phyloP scores from a whole-genome alignment of 2,329 filamentous ascomycete genomes.

The Alternaria sp. region DNA sequence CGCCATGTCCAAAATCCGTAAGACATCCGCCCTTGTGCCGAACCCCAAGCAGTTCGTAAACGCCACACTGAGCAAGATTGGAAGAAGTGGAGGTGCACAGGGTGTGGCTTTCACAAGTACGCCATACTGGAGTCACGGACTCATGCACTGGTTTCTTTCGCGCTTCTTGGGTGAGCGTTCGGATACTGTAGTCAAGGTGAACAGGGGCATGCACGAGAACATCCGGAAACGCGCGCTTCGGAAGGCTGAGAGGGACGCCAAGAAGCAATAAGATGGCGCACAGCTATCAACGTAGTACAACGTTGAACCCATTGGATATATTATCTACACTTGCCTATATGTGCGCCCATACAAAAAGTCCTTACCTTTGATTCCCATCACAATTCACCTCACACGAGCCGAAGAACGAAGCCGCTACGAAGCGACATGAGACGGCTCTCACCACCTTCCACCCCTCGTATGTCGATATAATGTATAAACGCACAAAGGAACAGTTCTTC shows the following conservation, averaged over 20 bases:
- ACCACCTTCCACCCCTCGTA: background rate
- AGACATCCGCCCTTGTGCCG: constrained; percentile 79
- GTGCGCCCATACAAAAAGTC: background rate
- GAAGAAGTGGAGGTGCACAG: constrained; percentile 78
- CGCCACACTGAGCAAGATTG: constrained; percentile 80
- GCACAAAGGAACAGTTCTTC: background rate
- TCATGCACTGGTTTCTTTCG: constrained; percentile 84
- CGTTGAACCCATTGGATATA: background rate
- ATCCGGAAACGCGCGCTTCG: constrained; percentile 84
- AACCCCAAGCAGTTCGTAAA: constrained; percentile 84
- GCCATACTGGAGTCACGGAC: constrained; percentile 90
- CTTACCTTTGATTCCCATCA: background rate
- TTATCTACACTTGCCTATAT: background rate
- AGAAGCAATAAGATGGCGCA: constrained; percentile 61
- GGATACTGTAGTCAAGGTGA: constrained; percentile 66
- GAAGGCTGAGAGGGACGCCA: constrained; percentile 83
- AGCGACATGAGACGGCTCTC: background rate
- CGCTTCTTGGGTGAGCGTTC: constrained; percentile 68
- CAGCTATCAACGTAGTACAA: background rate
- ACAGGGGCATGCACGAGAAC: constrained; percentile 78
- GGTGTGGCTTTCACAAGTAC: constrained; percentile 84
- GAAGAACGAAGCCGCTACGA: background rate
- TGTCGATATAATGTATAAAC: background rate
- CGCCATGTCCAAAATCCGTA: constrained; percentile 96
- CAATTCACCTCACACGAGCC: background rate